Evolutionary conservation across 2,329 filamentous ascomycete species (phyloP), one percentile per base, ranked within the genome.

Genomic region (Colletotrichum nymphaeae): DNA sequence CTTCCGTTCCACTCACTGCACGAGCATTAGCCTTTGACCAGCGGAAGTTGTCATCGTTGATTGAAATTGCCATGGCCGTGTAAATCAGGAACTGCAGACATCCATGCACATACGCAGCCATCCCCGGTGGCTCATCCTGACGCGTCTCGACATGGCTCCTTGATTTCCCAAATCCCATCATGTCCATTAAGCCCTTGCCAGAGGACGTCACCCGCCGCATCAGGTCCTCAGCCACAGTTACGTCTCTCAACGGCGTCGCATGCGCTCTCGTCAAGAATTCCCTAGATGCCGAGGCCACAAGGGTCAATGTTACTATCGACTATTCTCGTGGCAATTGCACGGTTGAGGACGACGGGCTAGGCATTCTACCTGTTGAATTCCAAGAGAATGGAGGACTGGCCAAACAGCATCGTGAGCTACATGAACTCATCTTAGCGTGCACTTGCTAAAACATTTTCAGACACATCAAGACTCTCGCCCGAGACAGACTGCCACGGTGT

Each of bases 311-410:
- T 67, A 88, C 87, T 1, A 85, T 98, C 26, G 93, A 98, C 82
- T 95, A 94, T 79, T 81, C 83, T 66, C 91, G 92, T 28, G 96
- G 95, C 5, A 91, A 89, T 76, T 98, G 95, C 81, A 87, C 88
- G 0, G 89, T 98, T 5, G 93, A 97, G 78, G 97, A 99, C 80
- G 89, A 98, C 82, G 97, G 97, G 1, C 69, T 85, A 19, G 97
- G 97, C 0, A 97, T 99, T 58, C 80, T 86, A 1, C 90, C 93
- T 1, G 78, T 81, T 1, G 95, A 98, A 76, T 98, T 98, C 77
- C 79, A 79, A n/a, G 85, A 89, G 3, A 81, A 83, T 58, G 95
- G 95, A 5, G 93, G 93, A 0, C 85, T 98, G 22, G 93, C 91
- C 28, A 94, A 92, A 82, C 84, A 90, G 63, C 90, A 97, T 80